These are phyloP conservation scores for Fraxinus pennsylvanica DNA, from an alignment of 257 asterid genomes.

Conservation along the genomic window DNA sequence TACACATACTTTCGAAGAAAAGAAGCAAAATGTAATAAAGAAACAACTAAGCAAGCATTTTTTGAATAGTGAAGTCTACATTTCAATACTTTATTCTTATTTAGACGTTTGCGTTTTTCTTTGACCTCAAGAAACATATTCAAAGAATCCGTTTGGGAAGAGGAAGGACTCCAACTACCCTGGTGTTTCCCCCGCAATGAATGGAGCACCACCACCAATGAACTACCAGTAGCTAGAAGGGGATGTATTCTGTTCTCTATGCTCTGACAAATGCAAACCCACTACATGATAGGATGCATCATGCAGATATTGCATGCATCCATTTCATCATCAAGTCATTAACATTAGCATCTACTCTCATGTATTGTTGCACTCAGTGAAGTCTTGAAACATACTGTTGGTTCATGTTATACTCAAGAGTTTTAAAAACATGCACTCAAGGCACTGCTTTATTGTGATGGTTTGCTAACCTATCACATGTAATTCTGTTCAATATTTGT, in stretches of 20 bases:
- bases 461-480: conserved; percentile 26
- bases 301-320: conserved; percentile 92
- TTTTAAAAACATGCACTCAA: conserved; percentile 56
- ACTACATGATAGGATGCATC: conserved; percentile 85
- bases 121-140: conserved; percentile 76
- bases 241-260: conserved; percentile 74
- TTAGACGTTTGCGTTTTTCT: conserved; percentile 34
- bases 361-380: conserved; percentile 42
- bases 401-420: conserved; percentile 35
- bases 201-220: conserved; percentile 64
- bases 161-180: conserved; percentile 69
- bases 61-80: not conserved
- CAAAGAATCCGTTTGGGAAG: conserved; percentile 94
- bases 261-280: conserved; percentile 59
- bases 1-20: not conserved
- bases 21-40: not conserved
- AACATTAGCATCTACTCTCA: conserved; percentile 60
- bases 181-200: conserved; percentile 46
- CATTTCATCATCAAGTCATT: conserved; percentile 74
- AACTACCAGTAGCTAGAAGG: conserved; percentile 86
- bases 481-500: conserved; percentile 24
- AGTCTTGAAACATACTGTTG: conserved; percentile 43
- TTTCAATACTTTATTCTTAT: conserved; percentile 4
- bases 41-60: not conserved
- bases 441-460: conserved; percentile 38